Conservation (phyloP, 176 grass and related monocot genomes). For the Rhynchospora breviuscula region DNA sequence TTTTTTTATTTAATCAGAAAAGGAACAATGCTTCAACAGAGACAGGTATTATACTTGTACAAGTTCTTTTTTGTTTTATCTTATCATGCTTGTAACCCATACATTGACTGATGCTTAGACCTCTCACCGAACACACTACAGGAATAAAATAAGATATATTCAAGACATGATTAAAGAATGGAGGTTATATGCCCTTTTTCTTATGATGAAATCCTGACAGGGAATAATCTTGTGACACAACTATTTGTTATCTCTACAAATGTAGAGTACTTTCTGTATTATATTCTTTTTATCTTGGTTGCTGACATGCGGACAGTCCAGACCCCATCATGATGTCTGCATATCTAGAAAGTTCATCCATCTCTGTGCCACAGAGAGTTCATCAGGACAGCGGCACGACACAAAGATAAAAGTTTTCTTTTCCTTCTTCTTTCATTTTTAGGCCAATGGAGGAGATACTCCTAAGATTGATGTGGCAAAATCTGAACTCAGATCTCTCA, state of each 20-base stretch:
- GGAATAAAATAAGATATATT: neutral
- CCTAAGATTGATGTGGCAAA: slow-evolving; percentile 28
- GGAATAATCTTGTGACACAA: neutral
- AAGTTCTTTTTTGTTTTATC: neutral
- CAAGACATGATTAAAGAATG: neutral
- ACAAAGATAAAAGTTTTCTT: slow-evolving; percentile 52
- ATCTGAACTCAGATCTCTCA: slow-evolving; percentile 57
- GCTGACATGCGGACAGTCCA: neutral
- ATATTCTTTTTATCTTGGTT: neutral
- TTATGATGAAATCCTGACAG: neutral
- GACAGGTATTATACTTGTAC: slow-evolving; percentile 41
- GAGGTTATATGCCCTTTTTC: neutral
- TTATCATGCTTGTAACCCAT: slow-evolving; percentile 24
- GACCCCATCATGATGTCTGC: neutral
- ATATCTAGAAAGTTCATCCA: neutral
- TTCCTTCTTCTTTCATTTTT: neutral
- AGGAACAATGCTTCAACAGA: slow-evolving; percentile 52
- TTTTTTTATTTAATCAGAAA: slow-evolving; percentile 47
- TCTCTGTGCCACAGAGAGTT: neutral
- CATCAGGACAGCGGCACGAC: neutral
- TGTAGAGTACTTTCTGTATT: neutral
- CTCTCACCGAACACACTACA: neutral
- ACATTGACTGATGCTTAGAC: neutral
- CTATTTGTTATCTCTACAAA: neutral
- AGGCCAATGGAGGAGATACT: slow-evolving; percentile 28